These are phyloP conservation scores for Setomelanomma holmii DNA, from an alignment of 2,329 filamentous ascomycete species.

Conservation along the genomic window DNA sequence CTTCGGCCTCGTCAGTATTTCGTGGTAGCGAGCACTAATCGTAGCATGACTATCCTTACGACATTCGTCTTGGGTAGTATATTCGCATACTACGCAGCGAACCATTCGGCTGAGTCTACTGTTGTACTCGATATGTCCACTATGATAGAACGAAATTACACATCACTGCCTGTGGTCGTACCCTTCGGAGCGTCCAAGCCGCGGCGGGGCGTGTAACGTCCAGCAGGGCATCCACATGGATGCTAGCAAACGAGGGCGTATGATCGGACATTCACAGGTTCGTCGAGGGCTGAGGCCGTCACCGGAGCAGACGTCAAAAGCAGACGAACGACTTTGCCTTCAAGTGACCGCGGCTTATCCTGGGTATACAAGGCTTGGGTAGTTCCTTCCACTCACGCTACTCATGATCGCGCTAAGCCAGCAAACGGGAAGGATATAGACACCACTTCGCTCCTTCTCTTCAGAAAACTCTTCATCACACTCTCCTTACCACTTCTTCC, in stretches of 20 bases:
- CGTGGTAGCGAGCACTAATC: not conserved
- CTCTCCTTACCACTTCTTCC: slow-evolving; percentile 8
- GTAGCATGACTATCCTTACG: not conserved
- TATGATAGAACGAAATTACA: too few relatives aligned
- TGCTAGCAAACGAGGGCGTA: slow-evolving; percentile 20
- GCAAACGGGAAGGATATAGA: slow-evolving; percentile 14
- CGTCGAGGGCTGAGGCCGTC: slow-evolving; percentile 15
- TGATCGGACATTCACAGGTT: slow-evolving; percentile 25
- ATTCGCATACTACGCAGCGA: not conserved
- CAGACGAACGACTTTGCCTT: slow-evolving; percentile 9
- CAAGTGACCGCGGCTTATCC: slow-evolving; percentile 16
- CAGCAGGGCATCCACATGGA: slow-evolving; percentile 6
- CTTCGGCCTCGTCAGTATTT: too few relatives aligned
- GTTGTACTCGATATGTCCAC: too few relatives aligned
- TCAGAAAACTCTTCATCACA: slow-evolving; percentile 5
- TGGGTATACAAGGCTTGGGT: slow-evolving; percentile 5
- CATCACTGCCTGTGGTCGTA: not conserved
- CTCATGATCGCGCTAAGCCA: slow-evolving; percentile 8
- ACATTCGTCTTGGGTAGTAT: not conserved
- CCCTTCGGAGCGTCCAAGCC: slow-evolving; percentile 6
- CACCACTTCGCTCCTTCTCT: slow-evolving; percentile 6
- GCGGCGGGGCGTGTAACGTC: slow-evolving; percentile 14
- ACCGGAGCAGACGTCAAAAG: slow-evolving; percentile 18
- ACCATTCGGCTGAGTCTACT: too few relatives aligned
- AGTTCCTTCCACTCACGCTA: slow-evolving; percentile 5